Evolutionary conservation across 2,329 filamentous ascomycete genomes (phyloP).

Genomic region (Fusarium phyllophilum): DNA sequence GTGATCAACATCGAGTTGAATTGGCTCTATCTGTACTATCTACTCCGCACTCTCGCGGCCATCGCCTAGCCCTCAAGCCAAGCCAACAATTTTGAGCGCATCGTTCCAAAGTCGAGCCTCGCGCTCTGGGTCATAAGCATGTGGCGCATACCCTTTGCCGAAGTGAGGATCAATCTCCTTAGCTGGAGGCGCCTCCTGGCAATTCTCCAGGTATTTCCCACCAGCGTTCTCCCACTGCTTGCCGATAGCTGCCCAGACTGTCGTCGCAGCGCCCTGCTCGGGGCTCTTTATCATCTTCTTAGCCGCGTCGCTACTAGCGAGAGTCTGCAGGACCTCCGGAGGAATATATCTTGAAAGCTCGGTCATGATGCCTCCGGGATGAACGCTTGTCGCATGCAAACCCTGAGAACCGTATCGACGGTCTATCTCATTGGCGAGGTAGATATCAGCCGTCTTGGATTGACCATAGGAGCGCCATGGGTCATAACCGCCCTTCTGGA

Average conservation of each 20-base stretch:
- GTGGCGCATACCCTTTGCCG: slow-evolving; percentile 1
- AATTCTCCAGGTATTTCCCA: slow-evolving; percentile 30
- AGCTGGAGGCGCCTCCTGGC: slow-evolving; percentile 4
- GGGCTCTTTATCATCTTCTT: slow-evolving; percentile 9
- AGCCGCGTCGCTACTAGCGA: not conserved
- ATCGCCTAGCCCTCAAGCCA: not conserved
- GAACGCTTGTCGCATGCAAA: slow-evolving; percentile 54
- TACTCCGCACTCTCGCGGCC: not conserved
- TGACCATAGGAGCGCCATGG: slow-evolving; percentile 56
- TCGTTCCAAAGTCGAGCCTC: slow-evolving; percentile 32
- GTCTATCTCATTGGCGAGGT: slow-evolving; percentile 62
- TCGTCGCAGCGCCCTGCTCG: slow-evolving; percentile 37
- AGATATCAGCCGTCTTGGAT: slow-evolving; percentile 62
- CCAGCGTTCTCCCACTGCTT: slow-evolving; percentile 31
- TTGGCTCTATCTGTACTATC: not conserved
- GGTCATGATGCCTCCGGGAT: slow-evolving; percentile 58
- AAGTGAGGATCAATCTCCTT: not conserved
- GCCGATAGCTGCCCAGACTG: slow-evolving; percentile 36
- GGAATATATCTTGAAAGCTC: not conserved
- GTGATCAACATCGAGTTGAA: not conserved
- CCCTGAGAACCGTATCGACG: slow-evolving; percentile 56
- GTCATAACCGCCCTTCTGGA: slow-evolving; percentile 40
- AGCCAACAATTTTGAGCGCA: slow-evolving; percentile 28
- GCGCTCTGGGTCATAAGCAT: slow-evolving; percentile 22
- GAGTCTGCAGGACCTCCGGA: not conserved